These are phyloP conservation scores for Cryptosporidium sp. DNA, from an alignment of 169 alveolate species.

Conservation along the genomic window DNA sequence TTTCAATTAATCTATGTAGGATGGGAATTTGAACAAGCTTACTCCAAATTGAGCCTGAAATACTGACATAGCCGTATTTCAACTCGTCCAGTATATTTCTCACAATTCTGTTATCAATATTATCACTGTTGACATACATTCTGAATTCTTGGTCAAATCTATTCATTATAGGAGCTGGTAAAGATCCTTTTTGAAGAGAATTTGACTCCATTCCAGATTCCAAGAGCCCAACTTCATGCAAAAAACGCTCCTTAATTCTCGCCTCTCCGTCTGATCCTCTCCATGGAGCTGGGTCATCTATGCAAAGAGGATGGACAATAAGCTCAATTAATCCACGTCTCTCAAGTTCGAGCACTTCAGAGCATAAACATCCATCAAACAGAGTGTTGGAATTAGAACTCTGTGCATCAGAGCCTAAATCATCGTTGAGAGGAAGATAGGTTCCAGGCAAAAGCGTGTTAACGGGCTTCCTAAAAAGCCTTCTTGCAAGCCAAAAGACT, in stretches of 20 bases:
- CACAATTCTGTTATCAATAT: constrained; percentile 57
- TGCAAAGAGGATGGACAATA: constrained; percentile 54
- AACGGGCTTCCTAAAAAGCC: constrained; percentile 63
- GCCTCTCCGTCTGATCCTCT: constrained; percentile 69
- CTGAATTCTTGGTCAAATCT: constrained; percentile 71
- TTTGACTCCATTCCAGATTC: constrained; percentile 22
- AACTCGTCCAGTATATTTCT: constrained; percentile 52
- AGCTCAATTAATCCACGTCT: constrained; percentile 51
- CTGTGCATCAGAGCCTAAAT: background rate
- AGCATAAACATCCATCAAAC: constrained; percentile 59
- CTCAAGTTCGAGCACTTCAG: constrained; percentile 62
- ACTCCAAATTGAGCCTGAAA: constrained; percentile 70
- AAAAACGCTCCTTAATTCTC: constrained; percentile 58
- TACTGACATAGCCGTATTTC: constrained; percentile 65
- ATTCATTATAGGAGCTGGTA: constrained; percentile 44
- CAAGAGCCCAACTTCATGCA: constrained; percentile 51
- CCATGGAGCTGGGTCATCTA: constrained; percentile 73
- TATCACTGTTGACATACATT: constrained; percentile 53
- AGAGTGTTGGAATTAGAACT: background rate
- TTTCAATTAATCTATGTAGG: constrained; percentile 44
- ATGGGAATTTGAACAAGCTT: constrained; percentile 53
- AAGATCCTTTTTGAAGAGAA: constrained; percentile 1
- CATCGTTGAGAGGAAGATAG: constrained; percentile 48
- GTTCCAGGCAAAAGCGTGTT: constrained; percentile 62
- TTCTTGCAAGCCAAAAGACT: constrained; percentile 52